Base-by-base conservation (phyloP, 768 basidiomycete genomes). In the Xerocomellus dryophilus region DNA sequence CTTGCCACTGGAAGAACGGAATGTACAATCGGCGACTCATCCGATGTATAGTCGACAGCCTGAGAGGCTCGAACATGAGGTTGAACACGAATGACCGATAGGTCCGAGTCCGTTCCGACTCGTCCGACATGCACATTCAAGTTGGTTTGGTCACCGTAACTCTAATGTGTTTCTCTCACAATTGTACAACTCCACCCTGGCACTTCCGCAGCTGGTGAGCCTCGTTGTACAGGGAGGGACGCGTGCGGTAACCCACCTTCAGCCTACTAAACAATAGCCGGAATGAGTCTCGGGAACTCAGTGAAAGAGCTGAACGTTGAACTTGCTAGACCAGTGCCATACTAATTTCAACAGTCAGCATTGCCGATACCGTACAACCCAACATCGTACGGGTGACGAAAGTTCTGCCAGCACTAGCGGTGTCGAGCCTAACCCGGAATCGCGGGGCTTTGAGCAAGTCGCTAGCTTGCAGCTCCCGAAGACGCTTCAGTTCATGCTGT, bases 401-500 rank as follows among this genome's bases (percentile, higher is more conserved):
- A 15, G 1, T 34, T 14, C 14, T 12, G 27, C 27, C 27, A 29
- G 27, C 8, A 29, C 27, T 9, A 9, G 27, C 10, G 5, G 32
- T 32, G 31, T 14, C 12, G 32, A 32, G 32, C 14, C 32, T 5
- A 6, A 32, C 12, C 12, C 32, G 6, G 14, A 6, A 34, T 34
- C 14, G 14, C 14, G 10, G 18, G 9, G n/a, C 8, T 20, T 18
- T 29, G 27, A n/a, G n/a, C n/a, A 43, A 36, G 11, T 41, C 15
- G 20, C 38, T 18, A 21, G 7, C 12, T 17, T 51, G 46, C 43
- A 59, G 15, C 14, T 31, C 41, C 15, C 59, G 59, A 20, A 61
- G 55, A 25, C 51, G 61, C 35, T 57, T 54, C 21, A 61, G 54
- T 29, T 63, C 56, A 40, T 51, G 53, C 57, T 58, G 31, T 36